phyloP scores from a whole-genome alignment of 768 basidiomycete genomes.

The Strobilomyces confusus region DNA sequence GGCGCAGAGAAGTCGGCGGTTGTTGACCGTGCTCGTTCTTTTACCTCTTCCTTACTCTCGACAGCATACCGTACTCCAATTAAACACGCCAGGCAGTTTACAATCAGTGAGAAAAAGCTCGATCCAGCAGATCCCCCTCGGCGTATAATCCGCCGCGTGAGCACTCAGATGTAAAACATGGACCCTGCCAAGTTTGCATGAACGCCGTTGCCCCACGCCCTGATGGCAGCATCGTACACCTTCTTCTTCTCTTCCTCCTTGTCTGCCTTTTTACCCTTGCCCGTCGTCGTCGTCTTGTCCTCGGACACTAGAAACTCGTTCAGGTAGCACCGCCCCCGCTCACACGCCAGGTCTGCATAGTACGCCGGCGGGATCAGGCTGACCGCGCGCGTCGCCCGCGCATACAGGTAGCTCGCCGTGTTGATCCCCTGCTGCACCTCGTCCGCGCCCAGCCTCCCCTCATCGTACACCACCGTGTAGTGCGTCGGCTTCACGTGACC shows the following conservation, averaged over 20 bases:
- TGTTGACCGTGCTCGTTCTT: constrained; percentile 17
- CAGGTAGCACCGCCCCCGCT: constrained; percentile 71
- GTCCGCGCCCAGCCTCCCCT: constrained; percentile 64
- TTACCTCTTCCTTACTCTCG: too few species aligned
- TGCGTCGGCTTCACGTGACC: constrained; percentile 72
- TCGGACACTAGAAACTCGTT: constrained; percentile 63
- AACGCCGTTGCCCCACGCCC: constrained; percentile 52
- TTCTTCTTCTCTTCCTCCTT: constrained; percentile 27
- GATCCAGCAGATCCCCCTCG: not conserved
- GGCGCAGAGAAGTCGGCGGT: constrained; percentile 36
- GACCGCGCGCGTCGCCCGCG: constrained; percentile 80
- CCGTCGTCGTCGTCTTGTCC: constrained; percentile 41
- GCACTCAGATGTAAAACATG: constrained; percentile 70
- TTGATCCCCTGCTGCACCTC: constrained; percentile 72
- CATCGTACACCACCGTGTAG: constrained; percentile 78
- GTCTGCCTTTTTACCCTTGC: constrained; percentile 30
- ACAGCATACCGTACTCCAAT: not conserved
- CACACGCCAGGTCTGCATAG: constrained; percentile 80
- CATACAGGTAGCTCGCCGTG: constrained; percentile 68
- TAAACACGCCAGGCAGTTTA: not conserved
- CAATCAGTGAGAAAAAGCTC: too few species aligned
- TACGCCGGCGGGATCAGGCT: constrained; percentile 78
- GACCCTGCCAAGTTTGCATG: constrained; percentile 53
- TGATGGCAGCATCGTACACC: constrained; percentile 20
- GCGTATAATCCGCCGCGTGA: not conserved